Evolutionary conservation across 2,329 filamentous ascomycete species (phyloP).

Genomic region (Diplocarpon mali): DNA sequence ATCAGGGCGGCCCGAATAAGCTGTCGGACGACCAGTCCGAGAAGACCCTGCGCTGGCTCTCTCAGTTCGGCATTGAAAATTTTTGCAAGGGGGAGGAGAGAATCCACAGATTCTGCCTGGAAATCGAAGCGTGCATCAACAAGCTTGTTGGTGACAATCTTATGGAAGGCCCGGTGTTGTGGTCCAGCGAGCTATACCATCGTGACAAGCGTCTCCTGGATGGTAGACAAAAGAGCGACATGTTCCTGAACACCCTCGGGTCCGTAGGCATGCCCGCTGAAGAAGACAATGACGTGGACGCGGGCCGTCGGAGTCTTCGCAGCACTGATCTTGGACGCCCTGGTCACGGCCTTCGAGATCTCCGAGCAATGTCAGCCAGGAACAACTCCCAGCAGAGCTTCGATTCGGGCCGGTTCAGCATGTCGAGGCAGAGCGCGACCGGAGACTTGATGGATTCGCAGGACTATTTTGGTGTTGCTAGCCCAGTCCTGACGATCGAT

Average conservation of each 20-base stretch:
- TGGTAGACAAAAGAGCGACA: conserved; percentile 37
- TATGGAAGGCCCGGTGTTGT: conserved; percentile 74
- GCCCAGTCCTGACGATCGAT: conserved; percentile 61
- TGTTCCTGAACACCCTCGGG: conserved; percentile 36
- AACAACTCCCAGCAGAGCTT: conserved; percentile 61
- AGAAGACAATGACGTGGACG: conserved; percentile 25
- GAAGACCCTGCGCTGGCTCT: conserved; percentile 72
- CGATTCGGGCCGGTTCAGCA: conserved; percentile 54
- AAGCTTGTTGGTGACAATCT: conserved; percentile 79
- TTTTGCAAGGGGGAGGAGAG: conserved; percentile 92
- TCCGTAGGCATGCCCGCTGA: conserved; percentile 37
- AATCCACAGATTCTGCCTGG: conserved; percentile 86
- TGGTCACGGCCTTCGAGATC: conserved; percentile 41
- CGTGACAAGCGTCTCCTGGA: conserved; percentile 53
- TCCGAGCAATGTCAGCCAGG: conserved; percentile 46
- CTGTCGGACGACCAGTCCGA: conserved; percentile 92
- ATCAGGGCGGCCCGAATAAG: conserved; percentile 87
- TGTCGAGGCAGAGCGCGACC: conserved; percentile 43
- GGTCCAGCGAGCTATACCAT: conserved; percentile 82
- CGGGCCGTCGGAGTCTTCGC: conserved; percentile 26
- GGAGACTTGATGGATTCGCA: conserved; percentile 59
- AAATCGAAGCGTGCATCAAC: conserved; percentile 76
- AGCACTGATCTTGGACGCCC: conserved; percentile 31
- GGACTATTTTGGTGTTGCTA: conserved; percentile 58
- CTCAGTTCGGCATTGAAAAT: conserved; percentile 73